Conservation (phyloP, 805 yeast genomes). For the Cyberlindnera mrakii region DNA sequence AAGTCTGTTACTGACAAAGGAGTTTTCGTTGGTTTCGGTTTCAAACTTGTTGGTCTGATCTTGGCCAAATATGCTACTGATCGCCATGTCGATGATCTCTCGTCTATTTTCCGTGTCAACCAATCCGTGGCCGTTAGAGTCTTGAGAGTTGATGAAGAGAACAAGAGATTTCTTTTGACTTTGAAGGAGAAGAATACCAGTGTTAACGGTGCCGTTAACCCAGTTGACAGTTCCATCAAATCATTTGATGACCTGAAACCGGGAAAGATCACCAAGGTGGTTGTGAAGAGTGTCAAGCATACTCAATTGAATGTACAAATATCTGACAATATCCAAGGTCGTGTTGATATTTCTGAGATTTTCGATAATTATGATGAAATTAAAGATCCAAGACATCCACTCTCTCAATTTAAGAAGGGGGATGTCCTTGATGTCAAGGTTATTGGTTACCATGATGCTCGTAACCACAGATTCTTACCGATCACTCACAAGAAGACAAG, state of each 20-base stretch:
- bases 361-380: conserved; percentile 51
- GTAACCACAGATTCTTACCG: conserved; percentile 62
- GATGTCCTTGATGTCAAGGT: conserved; percentile 55
- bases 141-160: conserved; percentile 59
- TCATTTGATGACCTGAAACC: conserved; percentile 44
- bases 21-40: conserved; percentile 76
- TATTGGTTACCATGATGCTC: conserved; percentile 71
- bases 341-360: conserved; percentile 70
- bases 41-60: conserved; percentile 76
- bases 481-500: conserved; percentile 52
- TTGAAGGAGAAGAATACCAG: conserved; percentile 34
- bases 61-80: conserved; percentile 66
- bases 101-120: conserved; percentile 47
- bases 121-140: conserved; percentile 73
- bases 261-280: conserved; percentile 58
- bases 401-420: conserved; percentile 52
- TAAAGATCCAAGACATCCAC: conserved; percentile 50
- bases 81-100: conserved; percentile 46
- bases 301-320: conserved; percentile 70
- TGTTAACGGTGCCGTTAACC: conserved; percentile 37
- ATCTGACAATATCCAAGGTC: conserved; percentile 74
- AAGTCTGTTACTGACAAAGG: conserved; percentile 77
- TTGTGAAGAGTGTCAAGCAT: conserved; percentile 55
- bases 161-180: conserved; percentile 65
- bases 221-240: conserved; percentile 52